Percentiles rank a stretch among this genome's conserved stretches.
phyloP scores from a whole-genome alignment of 345 rosid genomes.

The Eutrema heterophyllum region DNA sequence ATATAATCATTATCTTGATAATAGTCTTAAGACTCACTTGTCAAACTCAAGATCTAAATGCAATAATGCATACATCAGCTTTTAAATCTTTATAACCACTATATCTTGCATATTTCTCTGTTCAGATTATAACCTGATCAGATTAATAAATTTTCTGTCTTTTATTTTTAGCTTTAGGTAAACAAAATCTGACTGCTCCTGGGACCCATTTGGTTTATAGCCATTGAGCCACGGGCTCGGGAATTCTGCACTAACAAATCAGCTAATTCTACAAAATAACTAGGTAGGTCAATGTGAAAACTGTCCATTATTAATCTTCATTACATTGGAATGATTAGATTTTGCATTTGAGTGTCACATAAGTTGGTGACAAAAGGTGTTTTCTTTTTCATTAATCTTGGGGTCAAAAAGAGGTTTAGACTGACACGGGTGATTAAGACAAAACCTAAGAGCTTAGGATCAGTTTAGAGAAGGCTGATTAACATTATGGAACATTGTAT shows the following conservation, averaged over 20 bases:
- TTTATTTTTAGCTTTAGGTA: neutral
- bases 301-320: neutral
- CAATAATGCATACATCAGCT: slow-evolving; percentile 25
- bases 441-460: neutral
- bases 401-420: neutral
- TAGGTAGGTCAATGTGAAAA: slow-evolving; percentile 42
- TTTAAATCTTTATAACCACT: slow-evolving; percentile 20
- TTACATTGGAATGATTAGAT: neutral
- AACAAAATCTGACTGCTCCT: slow-evolving; percentile 8
- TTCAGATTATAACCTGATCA: slow-evolving; percentile 15
- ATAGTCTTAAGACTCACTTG: slow-evolving; percentile 9
- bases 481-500: neutral
- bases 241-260: neutral
- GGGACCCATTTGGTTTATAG: slow-evolving; percentile 18
- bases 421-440: neutral
- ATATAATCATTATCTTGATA: slow-evolving; percentile 24
- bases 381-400: neutral
- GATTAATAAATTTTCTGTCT: slow-evolving; percentile 2
- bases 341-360: neutral
- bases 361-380: neutral
- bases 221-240: slow-evolving; percentile 59
- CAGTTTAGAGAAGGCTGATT: neutral
- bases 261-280: neutral
- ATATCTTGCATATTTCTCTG: slow-evolving; percentile 8
- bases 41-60: slow-evolving; percentile 27